A percentile compares a stretch with the other conserved stretches of the same genome.
Evolutionary conservation across 768 basidiomycete genomes (phyloP).

Genomic region (Bullera alba): DNA sequence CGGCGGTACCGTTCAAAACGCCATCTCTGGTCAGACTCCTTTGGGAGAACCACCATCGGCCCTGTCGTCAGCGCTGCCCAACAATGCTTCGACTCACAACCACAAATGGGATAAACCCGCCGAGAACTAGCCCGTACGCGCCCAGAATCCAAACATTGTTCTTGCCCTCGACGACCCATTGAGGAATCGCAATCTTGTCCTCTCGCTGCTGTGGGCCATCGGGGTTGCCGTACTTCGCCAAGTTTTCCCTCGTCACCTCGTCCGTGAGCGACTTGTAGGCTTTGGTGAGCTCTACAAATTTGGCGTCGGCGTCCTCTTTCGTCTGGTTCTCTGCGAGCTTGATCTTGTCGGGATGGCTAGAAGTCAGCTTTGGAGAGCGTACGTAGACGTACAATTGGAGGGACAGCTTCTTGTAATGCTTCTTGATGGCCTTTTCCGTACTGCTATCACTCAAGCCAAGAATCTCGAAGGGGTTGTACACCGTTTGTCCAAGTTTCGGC

Average conservation of each 20-base stretch:
- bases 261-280: slow-evolving; percentile 99
- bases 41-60: slow-evolving; percentile 96
- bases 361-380: not conserved
- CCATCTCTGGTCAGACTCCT: slow-evolving; percentile 87
- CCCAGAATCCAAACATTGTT: slow-evolving; percentile 89
- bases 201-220: slow-evolving; percentile 92
- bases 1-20: slow-evolving; percentile 69
- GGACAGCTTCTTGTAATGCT: slow-evolving; percentile 87
- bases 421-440: slow-evolving; percentile 86
- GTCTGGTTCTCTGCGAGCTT: slow-evolving; percentile 74
- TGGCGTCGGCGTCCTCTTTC: slow-evolving; percentile 71
- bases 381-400: slow-evolving; percentile 62
- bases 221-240: slow-evolving; percentile 81
- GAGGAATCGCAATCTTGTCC: slow-evolving; percentile 89
- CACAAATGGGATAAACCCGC: slow-evolving; percentile 72
- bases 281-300: slow-evolving; percentile 89
- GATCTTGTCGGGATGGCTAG: slow-evolving; percentile 95
- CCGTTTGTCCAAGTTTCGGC: slow-evolving; percentile 54
- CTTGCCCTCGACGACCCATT: slow-evolving; percentile 84
- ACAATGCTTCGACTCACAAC: slow-evolving; percentile 54
- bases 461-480: slow-evolving; percentile 94
- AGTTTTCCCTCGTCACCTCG: slow-evolving; percentile 82
- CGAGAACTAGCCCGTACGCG: slow-evolving; percentile 79
- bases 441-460: slow-evolving; percentile 59
- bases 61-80: slow-evolving; percentile 48